Percentiles rank a stretch among this genome's conserved stretches.
Evolutionary conservation across 2,329 filamentous ascomycete genomes (phyloP).

Genomic region (Penicillium italicum): DNA sequence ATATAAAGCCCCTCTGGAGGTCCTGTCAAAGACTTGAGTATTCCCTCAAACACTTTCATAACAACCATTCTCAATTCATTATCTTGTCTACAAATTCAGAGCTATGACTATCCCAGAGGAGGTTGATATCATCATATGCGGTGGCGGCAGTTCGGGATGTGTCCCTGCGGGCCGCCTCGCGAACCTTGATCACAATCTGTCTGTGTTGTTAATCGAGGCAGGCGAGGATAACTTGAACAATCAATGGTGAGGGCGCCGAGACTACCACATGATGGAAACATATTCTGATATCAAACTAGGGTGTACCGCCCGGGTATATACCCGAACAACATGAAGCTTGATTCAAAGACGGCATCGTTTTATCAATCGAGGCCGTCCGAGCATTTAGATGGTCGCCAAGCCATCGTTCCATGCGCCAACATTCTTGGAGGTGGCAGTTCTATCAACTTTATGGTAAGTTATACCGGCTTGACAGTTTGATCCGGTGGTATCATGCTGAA

Average conservation of each 20-base stretch:
- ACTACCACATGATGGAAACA: neutral
- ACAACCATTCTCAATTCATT: neutral
- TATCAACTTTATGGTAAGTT: conserved; percentile 69
- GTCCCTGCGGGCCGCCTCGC: conserved; percentile 53
- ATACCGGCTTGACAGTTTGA: neutral
- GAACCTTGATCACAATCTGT: conserved; percentile 71
- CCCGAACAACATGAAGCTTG: conserved; percentile 73
- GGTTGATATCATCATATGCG: conserved; percentile 76
- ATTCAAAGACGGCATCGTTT: conserved; percentile 78
- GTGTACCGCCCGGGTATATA: conserved; percentile 73
- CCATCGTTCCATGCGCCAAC: conserved; percentile 71
- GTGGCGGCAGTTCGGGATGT: conserved; percentile 61
- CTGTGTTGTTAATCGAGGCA: conserved; percentile 66
- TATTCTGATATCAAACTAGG: conserved; percentile 35
- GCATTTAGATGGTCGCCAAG: conserved; percentile 66
- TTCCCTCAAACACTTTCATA: neutral
- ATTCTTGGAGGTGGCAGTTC: conserved; percentile 69
- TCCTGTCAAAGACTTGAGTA: neutral
- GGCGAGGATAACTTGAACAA: conserved; percentile 74
- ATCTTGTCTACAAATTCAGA: neutral
- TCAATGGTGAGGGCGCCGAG: conserved; percentile 51
- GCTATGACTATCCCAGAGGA: conserved; percentile 68
- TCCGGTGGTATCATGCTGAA: neutral
- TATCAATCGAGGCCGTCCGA: conserved; percentile 73
- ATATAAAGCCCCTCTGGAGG: neutral